Evolutionary conservation across 1,139 yeast genomes (phyloP).

Genomic region (Suhomyces wounanorum): DNA sequence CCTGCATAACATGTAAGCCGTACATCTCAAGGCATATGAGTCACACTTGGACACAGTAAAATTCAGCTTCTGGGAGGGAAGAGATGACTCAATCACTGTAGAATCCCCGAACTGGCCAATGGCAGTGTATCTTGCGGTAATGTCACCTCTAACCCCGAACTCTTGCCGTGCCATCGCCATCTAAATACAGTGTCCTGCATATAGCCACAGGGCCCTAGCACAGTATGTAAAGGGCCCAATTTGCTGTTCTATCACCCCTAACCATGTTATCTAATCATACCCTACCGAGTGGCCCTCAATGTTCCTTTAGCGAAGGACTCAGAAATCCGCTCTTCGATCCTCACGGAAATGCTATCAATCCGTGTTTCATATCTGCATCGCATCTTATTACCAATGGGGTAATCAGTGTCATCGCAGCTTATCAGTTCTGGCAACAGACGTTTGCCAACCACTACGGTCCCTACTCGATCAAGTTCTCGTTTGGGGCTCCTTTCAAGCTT

Average conservation of each 20-base stretch:
- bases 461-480: conserved; percentile 29
- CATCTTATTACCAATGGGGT: conserved; percentile 15
- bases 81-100: background rate
- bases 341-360: conserved; percentile 32
- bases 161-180: background rate
- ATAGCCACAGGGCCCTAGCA: background rate
- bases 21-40: background rate
- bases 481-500: conserved; percentile 30
- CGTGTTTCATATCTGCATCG: conserved; percentile 33
- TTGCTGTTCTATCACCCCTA: background rate
- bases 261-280: conserved; percentile 1
- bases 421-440: conserved; percentile 22
- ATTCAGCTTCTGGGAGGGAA: background rate
- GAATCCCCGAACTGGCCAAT: background rate
- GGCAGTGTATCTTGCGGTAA: background rate
- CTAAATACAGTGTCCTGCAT: background rate
- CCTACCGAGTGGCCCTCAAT: conserved; percentile 8
- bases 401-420: conserved; percentile 18
- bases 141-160: background rate
- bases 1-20: background rate
- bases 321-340: conserved; percentile 27
- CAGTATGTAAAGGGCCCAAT: background rate
- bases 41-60: background rate
- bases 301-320: conserved; percentile 7
- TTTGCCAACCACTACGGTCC: conserved; percentile 30